Evolutionary conservation across 179 eudicot species (phyloP).

Genomic region (Amaranthus tricolor): DNA sequence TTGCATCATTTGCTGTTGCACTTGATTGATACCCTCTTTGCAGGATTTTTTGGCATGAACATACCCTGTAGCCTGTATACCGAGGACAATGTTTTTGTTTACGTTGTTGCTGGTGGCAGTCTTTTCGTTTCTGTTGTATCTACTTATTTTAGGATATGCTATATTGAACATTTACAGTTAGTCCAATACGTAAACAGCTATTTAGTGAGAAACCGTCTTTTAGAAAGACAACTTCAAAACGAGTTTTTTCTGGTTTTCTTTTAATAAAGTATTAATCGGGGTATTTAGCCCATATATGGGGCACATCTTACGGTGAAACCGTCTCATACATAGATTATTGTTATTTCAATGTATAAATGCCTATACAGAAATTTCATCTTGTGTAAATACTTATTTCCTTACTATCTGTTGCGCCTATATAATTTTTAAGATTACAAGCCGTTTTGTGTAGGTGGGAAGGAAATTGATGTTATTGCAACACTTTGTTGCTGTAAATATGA

Average conservation of each 20-base stretch:
- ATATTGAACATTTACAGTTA: constrained; percentile 31
- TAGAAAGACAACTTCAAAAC: too few species aligned
- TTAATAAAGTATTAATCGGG: too few species aligned
- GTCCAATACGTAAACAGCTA: background rate
- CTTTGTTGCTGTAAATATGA: background rate
- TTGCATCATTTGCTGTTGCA: constrained; percentile 77
- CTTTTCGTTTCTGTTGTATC: constrained; percentile 51
- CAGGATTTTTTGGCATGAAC: constrained; percentile 84
- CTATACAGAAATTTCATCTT: background rate
- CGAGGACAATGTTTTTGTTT: constrained; percentile 42
- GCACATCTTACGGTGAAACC: too few species aligned
- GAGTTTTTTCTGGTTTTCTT: too few species aligned
- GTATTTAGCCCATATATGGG: too few species aligned
- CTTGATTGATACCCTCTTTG: constrained; percentile 62
- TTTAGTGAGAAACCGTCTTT: too few species aligned
- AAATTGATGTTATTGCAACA: background rate
- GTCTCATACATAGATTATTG: background rate
- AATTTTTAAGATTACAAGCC: too few species aligned
- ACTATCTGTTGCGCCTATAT: too few species aligned
- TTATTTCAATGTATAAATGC: background rate
- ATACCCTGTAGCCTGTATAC: constrained; percentile 50
- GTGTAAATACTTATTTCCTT: background rate
- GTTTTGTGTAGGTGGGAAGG: too few species aligned
- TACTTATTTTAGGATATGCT: constrained; percentile 82
- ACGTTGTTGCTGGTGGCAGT: constrained; percentile 45